Evolutionary conservation across 139 green algal genomes (phyloP).

Genomic region (Chlorella vulgaris): DNA sequence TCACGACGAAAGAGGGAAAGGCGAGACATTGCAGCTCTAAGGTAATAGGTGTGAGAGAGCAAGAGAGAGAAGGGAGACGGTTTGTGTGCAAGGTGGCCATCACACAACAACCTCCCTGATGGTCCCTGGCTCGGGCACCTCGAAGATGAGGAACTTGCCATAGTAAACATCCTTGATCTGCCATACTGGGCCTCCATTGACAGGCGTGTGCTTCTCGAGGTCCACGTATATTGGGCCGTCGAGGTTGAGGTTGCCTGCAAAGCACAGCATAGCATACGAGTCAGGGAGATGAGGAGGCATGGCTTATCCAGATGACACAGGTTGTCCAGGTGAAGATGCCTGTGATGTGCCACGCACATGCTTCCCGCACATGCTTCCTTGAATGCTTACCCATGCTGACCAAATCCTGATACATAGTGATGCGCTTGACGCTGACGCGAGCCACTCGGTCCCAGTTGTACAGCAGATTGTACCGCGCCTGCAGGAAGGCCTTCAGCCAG

Average conservation of each 20-base stretch:
- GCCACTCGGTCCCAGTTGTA: not conserved
- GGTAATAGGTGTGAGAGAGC: no score
- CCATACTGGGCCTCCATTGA: conserved; percentile 25
- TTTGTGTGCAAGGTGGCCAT: no score
- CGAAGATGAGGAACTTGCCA: no score
- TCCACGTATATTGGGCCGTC: conserved; percentile 46
- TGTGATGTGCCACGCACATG: not conserved
- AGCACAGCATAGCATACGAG: not conserved
- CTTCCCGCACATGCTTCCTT: not conserved
- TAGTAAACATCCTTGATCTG: conserved; percentile 41
- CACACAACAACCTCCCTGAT: no score
- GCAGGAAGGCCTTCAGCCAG: conserved; percentile 40
- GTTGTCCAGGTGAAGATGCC: not conserved
- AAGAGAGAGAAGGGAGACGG: no score
- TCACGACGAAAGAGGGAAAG: no score
- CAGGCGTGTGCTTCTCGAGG: not conserved
- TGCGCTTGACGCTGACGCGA: not conserved
- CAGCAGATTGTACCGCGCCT: conserved; percentile 23
- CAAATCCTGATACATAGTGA: conserved; percentile 36
- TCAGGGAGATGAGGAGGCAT: no score
- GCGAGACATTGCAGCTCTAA: no score
- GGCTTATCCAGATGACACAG: not conserved
- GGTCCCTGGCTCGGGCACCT: no score
- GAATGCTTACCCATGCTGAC: not conserved
- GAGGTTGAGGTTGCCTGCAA: conserved; percentile 33